Conservation (phyloP, 192 early-diverging fungal genomes). For the Linnemannia exigua region DNA sequence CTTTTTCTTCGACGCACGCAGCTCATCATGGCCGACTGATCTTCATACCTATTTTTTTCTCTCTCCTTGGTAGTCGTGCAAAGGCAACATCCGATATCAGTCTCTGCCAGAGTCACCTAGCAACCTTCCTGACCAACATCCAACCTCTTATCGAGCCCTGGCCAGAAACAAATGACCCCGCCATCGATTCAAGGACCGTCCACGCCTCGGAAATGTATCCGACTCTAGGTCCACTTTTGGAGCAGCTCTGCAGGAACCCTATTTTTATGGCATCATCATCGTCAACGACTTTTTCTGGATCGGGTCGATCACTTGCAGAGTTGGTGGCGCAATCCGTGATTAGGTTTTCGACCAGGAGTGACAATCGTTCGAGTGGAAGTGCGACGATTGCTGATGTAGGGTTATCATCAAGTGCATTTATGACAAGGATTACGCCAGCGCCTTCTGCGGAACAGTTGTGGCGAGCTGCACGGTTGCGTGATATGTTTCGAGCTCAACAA, state of each 20-base stretch:
- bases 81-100: slow-evolving; percentile 14
- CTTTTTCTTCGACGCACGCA: neutral
- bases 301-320: neutral
- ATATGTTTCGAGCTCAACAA: slow-evolving; percentile 7
- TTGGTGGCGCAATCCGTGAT: slow-evolving; percentile 10
- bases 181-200: neutral
- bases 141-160: slow-evolving; percentile 16
- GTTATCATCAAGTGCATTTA: neutral
- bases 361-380: too few species aligned
- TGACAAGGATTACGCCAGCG: neutral
- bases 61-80: slow-evolving; percentile 20
- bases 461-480: slow-evolving; percentile 15
- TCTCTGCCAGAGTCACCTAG: slow-evolving; percentile 15
- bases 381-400: neutral
- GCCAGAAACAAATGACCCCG: neutral
- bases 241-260: slow-evolving; percentile 33
- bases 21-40: too few species aligned
- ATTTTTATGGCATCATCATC: neutral
- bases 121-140: slow-evolving; percentile 21
- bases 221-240: slow-evolving; percentile 17
- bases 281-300: neutral
- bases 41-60: too few species aligned
- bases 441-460: neutral
- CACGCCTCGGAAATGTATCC: slow-evolving; percentile 16
- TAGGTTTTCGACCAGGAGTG: slow-evolving; percentile 23